Conservation (phyloP, 208 protist species). For the Kentomonas sorsogonicus region DNA sequence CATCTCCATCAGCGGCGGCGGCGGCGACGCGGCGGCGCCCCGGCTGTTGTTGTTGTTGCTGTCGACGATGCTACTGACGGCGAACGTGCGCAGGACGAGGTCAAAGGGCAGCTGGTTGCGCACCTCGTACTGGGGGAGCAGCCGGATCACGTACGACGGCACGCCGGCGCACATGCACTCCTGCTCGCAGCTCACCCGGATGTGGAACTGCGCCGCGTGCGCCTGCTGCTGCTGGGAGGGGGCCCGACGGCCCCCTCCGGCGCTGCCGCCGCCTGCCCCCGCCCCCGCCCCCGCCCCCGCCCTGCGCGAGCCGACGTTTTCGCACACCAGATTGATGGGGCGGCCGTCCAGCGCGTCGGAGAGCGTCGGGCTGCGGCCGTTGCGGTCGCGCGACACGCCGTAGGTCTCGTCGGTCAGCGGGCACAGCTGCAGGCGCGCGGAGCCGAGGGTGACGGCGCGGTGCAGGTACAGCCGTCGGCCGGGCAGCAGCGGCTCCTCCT, state of each 20-base stretch:
- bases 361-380: conserved; percentile 11
- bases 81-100: conserved; percentile 39
- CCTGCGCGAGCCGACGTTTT: background rate
- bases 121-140: conserved; percentile 58
- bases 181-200: conserved; percentile 38
- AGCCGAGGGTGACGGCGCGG: conserved; percentile 29
- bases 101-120: conserved; percentile 71
- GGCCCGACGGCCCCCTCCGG: background rate
- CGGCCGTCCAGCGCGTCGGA: conserved; percentile 11
- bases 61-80: conserved; percentile 35
- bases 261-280: too few relatives aligned
- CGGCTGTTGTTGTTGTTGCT: background rate
- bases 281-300: conserved; percentile 13
- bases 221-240: background rate
- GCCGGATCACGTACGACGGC: conserved; percentile 53
- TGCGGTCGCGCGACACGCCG: conserved; percentile 14
- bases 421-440: conserved; percentile 35
- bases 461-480: conserved; percentile 56
- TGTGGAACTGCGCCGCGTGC: background rate
- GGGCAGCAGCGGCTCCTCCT: conserved; percentile 26
- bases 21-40: background rate
- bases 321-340: conserved; percentile 28
- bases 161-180: conserved; percentile 60
- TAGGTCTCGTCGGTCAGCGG: conserved; percentile 29
- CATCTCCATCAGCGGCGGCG: too few relatives aligned